Evolutionary conservation across 73 alveolate genomes (phyloP).

Genomic region (Stentor coeruleus): DNA sequence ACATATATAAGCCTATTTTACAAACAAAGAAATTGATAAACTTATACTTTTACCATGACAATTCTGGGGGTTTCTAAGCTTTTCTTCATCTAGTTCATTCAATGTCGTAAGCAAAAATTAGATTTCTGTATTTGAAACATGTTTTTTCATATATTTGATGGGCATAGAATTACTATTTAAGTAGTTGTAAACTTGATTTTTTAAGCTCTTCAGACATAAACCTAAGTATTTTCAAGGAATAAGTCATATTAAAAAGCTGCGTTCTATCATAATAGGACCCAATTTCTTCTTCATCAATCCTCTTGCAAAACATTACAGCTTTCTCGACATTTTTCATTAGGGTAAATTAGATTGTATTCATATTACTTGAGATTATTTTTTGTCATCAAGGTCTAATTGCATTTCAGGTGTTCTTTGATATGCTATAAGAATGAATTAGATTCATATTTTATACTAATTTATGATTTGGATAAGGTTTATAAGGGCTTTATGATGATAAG

Average conservation of each 20-base stretch:
- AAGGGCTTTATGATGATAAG: too few species aligned
- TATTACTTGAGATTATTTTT: background rate
- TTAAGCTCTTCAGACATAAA: background rate
- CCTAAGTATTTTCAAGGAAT: slow-evolving; percentile 12
- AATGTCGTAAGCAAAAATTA: background rate
- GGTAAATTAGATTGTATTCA: slow-evolving; percentile 1
- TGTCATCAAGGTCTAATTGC: slow-evolving; percentile 10
- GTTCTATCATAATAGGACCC: background rate
- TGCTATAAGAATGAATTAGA: background rate
- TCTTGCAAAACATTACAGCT: slow-evolving; percentile 6
- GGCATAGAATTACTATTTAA: background rate
- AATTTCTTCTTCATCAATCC: background rate
- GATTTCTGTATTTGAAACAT: background rate
- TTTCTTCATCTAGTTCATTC: slow-evolving; percentile 18
- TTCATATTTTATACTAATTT: background rate
- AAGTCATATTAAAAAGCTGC: background rate
- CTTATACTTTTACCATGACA: background rate
- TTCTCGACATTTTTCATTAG: background rate
- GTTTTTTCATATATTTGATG: background rate
- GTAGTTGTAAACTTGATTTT: background rate
- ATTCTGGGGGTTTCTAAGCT: background rate
- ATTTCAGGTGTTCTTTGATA: background rate
- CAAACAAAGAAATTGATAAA: slow-evolving; percentile 9
- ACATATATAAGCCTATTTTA: too few species aligned
- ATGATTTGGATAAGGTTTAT: too few species aligned